A percentile compares a stretch with the other conserved stretches of the same genome.
These are phyloP conservation scores for Myxozyma monticola DNA, from an alignment of 805 yeast genomes.

Conservation along the genomic window DNA sequence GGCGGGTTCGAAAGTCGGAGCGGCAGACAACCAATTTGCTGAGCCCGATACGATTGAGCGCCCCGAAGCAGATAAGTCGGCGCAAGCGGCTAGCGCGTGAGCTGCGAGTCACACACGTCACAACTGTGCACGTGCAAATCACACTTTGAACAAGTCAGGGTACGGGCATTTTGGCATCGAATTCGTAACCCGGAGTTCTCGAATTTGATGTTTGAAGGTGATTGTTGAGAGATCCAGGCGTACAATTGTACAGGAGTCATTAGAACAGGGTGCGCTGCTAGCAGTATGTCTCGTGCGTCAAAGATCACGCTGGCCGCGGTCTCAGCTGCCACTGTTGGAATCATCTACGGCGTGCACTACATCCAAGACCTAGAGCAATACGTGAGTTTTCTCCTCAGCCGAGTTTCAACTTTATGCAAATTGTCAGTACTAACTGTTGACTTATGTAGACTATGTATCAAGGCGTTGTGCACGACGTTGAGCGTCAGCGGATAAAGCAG, in stretches of 20 bases:
- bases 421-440: neutral
- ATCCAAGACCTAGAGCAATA: slow-evolving; percentile 29
- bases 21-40: no score
- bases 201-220: no score
- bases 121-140: no score
- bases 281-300: slow-evolving; percentile 28
- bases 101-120: no score
- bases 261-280: neutral
- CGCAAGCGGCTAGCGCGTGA: no score
- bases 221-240: no score
- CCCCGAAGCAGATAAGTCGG: no score
- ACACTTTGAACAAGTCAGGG: no score
- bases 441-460: slow-evolving; percentile 25
- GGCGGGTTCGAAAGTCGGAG: no score
- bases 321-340: slow-evolving; percentile 15
- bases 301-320: slow-evolving; percentile 26
- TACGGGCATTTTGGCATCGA: no score
- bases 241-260: neutral
- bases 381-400: slow-evolving; percentile 10
- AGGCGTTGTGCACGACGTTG: slow-evolving; percentile 32
- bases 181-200: no score
- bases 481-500: slow-evolving; percentile 29
- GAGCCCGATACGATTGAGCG: no score
- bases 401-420: neutral
- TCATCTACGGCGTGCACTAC: slow-evolving; percentile 30